These are phyloP conservation scores for Magnolia sinica DNA, from an alignment of 164 flowering plant species.

Conservation along the genomic window DNA sequence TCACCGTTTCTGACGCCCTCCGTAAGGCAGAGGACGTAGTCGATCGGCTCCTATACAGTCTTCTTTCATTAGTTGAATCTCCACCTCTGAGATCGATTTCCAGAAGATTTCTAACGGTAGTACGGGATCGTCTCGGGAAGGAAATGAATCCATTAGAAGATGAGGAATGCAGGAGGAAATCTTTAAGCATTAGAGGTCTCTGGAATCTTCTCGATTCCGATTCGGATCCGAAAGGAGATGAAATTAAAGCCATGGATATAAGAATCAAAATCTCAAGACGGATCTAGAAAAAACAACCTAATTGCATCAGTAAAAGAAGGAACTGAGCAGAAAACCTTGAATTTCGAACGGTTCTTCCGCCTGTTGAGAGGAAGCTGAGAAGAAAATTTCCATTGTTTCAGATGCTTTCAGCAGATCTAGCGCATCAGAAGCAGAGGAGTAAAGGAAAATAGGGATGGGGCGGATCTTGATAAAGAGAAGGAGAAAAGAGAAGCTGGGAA, in stretches of 20 bases:
- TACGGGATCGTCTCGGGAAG: slow-evolving; percentile 44
- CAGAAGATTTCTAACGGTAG: slow-evolving; percentile 45
- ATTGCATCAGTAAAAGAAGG: neutral
- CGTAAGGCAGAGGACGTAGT: slow-evolving; percentile 43
- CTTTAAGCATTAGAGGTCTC: slow-evolving; percentile 56
- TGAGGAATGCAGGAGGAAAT: slow-evolving; percentile 63
- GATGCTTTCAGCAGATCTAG: neutral
- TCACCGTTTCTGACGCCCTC: slow-evolving; percentile 47
- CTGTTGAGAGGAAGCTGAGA: neutral
- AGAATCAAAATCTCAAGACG: neutral
- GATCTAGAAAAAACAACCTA: neutral
- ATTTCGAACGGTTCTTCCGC: slow-evolving; percentile 8
- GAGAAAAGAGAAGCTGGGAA: slow-evolving; percentile 10
- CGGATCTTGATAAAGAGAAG: neutral
- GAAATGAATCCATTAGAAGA: slow-evolving; percentile 69
- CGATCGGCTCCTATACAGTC: slow-evolving; percentile 21
- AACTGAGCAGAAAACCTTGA: neutral
- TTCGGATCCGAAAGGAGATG: neutral
- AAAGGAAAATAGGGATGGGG: neutral
- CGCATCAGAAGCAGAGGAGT: neutral
- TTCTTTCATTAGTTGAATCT: slow-evolving; percentile 6
- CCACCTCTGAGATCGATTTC: slow-evolving; percentile 37
- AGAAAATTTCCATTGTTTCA: neutral
- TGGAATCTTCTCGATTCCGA: neutral
- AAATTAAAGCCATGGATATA: neutral